Evolutionary conservation across 345 rosid genomes (phyloP), one percentile per base, ranked within the genome.

Genomic region (Rhodamnia argentea): DNA sequence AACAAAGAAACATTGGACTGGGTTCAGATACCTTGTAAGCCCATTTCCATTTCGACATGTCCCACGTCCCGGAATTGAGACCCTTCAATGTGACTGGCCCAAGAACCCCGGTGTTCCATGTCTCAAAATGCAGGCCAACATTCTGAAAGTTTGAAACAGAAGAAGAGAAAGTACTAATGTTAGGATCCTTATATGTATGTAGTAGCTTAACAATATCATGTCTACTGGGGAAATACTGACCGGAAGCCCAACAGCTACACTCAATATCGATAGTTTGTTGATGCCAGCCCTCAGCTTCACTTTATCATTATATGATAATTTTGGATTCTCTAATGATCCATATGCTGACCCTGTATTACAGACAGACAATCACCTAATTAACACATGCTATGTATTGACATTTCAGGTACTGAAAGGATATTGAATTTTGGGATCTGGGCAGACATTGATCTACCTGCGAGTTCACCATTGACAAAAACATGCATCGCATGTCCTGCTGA

Each of bases 41-140:
- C 99, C 99, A 96, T 88, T 94, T 94, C 94, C 94, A 95, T 91
- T 93, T 91, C 5, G 99, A 93, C 92, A 97, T 87, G 89, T 97
- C 98, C 91, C 94, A 90, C 59, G 94, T 87, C 87, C 98, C 99
- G 2, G 93, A 94, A 82, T 92, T 91, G 56, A 96, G 91, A 88
- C 98, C 98, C 83, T 90, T 91, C 78, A 95, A 85, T 55, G 96
- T 92, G 24, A 96, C 95, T 2, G 98, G 97, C 15, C 99, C 99
- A 60, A 96, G 93, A 87, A 96, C 89, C 15, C 99, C 99, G 74
- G 91, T 88, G 87, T 96, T 95, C 97, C 95, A 96, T 85, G 89
- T 90, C 90, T 97, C 99, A 56, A 88, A 97, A 87, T 94, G 97
- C 52, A 88, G 32, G 58, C 99, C 98, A 29, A 95, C 95, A 87